Evolutionary conservation across 805 yeast species (phyloP).

Genomic region (Saturnispora quitensis): DNA sequence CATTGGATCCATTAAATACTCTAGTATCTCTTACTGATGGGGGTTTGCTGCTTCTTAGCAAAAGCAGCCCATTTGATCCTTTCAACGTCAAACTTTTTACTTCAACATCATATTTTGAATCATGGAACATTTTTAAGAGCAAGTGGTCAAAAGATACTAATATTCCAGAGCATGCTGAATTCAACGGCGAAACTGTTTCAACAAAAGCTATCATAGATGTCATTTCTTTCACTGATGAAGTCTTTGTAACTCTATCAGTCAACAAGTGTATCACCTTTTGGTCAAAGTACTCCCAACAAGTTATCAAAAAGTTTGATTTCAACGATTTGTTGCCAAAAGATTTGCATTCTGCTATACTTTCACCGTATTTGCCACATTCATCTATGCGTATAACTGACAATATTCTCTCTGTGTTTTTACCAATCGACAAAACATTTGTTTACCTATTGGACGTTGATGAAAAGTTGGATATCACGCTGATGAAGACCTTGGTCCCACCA

Average conservation of each 20-base stretch:
- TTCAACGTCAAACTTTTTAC: conserved; percentile 34
- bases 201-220: conserved; percentile 19
- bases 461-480: conserved; percentile 5
- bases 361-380: conserved; percentile 15
- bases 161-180: conserved; percentile 13
- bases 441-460: conserved; percentile 15
- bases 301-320: conserved; percentile 16
- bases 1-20: conserved; percentile 36
- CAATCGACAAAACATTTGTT: conserved; percentile 19
- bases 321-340: conserved; percentile 18
- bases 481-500: conserved; percentile 14
- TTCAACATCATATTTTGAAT: conserved; percentile 38
- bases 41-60: conserved; percentile 50
- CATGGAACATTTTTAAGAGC: conserved; percentile 4
- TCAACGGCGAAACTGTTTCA: conserved; percentile 17
- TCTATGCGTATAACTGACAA: conserved; percentile 11
- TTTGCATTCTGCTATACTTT: conserved; percentile 15
- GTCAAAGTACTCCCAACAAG: conserved; percentile 35
- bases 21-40: conserved; percentile 70
- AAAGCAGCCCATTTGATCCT: conserved; percentile 19
- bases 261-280: conserved; percentile 50
- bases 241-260: conserved; percentile 39
- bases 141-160: not conserved
- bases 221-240: conserved; percentile 8
- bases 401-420: conserved; percentile 19